Evolutionary conservation across 2,329 filamentous ascomycete genomes (phyloP).

Genomic region (Taxawa tesnikishii): DNA sequence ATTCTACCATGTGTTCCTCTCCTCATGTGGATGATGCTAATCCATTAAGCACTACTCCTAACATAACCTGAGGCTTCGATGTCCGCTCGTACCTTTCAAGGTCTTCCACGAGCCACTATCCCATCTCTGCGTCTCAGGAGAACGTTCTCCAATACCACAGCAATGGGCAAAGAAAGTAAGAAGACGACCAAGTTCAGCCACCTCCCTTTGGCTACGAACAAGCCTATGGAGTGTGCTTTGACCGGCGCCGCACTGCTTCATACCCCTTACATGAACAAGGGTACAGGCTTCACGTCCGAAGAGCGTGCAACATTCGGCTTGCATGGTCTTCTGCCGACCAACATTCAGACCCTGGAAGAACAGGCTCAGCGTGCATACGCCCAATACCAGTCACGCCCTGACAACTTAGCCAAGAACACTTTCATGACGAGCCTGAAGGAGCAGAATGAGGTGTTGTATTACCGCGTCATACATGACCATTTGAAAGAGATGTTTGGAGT

Average conservation of each 20-base stretch:
- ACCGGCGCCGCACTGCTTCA: conserved; percentile 41
- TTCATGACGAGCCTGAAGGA: conserved; percentile 77
- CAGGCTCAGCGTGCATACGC: conserved; percentile 68
- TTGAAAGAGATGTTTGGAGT: conserved; percentile 79
- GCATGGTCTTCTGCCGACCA: conserved; percentile 58
- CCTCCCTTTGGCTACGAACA: conserved; percentile 5
- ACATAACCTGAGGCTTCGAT: neutral
- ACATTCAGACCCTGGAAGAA: conserved; percentile 62
- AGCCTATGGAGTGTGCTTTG: conserved; percentile 8
- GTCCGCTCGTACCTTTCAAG: neutral
- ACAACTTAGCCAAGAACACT: conserved; percentile 70
- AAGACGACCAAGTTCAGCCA: conserved; percentile 3
- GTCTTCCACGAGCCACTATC: neutral
- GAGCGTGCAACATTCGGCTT: conserved; percentile 62
- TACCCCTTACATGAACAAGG: conserved; percentile 67
- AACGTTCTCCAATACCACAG: neutral
- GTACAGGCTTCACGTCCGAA: conserved; percentile 59
- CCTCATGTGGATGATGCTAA: too few species aligned
- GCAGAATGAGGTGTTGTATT: conserved; percentile 77
- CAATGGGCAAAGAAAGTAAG: neutral
- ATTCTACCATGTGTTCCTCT: neutral
- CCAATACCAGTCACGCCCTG: conserved; percentile 54
- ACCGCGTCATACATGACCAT: conserved; percentile 63
- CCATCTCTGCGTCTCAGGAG: neutral
- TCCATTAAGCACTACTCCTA: too few species aligned